phyloP scores from a whole-genome alignment of 2,329 filamentous ascomycete genomes.

The Clonostachys chloroleuca region DNA sequence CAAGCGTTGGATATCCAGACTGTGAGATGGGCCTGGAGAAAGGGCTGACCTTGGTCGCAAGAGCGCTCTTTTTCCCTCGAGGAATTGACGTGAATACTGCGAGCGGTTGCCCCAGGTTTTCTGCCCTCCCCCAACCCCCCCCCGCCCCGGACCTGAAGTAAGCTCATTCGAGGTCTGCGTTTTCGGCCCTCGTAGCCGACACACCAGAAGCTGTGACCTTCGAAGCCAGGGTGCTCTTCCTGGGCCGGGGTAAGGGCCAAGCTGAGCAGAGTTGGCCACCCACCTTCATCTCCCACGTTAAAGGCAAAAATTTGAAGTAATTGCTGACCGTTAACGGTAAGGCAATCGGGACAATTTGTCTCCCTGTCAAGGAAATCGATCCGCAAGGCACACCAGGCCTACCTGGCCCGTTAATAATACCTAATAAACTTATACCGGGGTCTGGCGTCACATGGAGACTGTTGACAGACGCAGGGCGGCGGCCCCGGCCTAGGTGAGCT shows the following conservation, averaged over 20 bases:
- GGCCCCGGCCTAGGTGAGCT: too few species aligned
- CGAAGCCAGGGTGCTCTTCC: not conserved
- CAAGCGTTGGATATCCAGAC: too few species aligned
- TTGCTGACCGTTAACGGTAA: not conserved
- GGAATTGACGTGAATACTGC: not conserved
- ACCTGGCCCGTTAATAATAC: too few species aligned
- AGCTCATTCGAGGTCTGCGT: not conserved
- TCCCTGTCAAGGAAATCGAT: constrained; percentile 4
- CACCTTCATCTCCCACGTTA: not conserved
- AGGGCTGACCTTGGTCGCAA: too few species aligned
- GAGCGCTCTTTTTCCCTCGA: not conserved
- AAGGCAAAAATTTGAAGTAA: not conserved
- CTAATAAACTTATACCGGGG: too few species aligned
- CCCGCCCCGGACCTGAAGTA: not conserved
- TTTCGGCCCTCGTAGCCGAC: constrained; percentile 2
- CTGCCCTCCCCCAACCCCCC: not conserved
- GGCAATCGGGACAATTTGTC: not conserved
- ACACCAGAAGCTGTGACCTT: not conserved
- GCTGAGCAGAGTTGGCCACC: not conserved
- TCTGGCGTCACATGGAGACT: too few species aligned
- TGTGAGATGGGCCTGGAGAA: too few species aligned
- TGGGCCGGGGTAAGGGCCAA: not conserved
- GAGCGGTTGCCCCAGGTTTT: not conserved
- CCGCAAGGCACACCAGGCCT: constrained; percentile 1
- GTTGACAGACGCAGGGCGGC: too few species aligned